Evolutionary conservation across 2,329 filamentous ascomycete species (phyloP).

Genomic region (Tolypocladium capitatum): DNA sequence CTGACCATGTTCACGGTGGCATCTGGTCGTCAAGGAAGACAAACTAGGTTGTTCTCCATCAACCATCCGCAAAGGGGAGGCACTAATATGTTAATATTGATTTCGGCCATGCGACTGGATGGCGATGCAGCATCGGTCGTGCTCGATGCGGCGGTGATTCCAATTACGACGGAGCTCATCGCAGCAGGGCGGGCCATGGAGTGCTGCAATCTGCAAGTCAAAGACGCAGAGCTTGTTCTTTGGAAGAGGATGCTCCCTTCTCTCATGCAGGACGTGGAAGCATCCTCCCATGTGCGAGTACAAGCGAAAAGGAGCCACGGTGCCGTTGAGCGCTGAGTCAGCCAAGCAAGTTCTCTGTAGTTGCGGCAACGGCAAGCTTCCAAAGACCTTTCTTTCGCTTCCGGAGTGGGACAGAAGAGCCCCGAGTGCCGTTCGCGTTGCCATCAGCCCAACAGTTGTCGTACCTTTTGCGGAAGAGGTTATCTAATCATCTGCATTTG

Average conservation of each 20-base stretch:
- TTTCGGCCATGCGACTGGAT: conserved; percentile 31
- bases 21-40: too few species aligned
- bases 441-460: conserved; percentile 42
- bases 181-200: conserved; percentile 17
- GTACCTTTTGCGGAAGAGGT: conserved; percentile 28
- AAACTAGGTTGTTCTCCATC: too few species aligned
- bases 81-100: conserved; percentile 1
- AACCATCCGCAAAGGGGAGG: too few species aligned
- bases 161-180: conserved; percentile 24
- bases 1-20: too few species aligned
- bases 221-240: conserved; percentile 43
- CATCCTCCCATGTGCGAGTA: conserved; percentile 32
- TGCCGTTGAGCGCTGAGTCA: conserved; percentile 25
- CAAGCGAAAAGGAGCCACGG: conserved; percentile 14
- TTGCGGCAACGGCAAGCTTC: conserved; percentile 31
- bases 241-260: conserved; percentile 33
- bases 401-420: conserved; percentile 29
- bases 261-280: conserved; percentile 31
- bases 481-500: conserved; percentile 10
- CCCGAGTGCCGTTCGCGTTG: conserved; percentile 36
- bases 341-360: conserved; percentile 27
- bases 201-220: conserved; percentile 25
- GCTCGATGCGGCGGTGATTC: conserved; percentile 33
- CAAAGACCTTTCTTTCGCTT: conserved; percentile 23
- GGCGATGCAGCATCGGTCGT: conserved; percentile 26